Evolutionary conservation across 2,329 filamentous ascomycete species (phyloP), one percentile per base, ranked within the genome.

Genomic region (Penicillium sp.): DNA sequence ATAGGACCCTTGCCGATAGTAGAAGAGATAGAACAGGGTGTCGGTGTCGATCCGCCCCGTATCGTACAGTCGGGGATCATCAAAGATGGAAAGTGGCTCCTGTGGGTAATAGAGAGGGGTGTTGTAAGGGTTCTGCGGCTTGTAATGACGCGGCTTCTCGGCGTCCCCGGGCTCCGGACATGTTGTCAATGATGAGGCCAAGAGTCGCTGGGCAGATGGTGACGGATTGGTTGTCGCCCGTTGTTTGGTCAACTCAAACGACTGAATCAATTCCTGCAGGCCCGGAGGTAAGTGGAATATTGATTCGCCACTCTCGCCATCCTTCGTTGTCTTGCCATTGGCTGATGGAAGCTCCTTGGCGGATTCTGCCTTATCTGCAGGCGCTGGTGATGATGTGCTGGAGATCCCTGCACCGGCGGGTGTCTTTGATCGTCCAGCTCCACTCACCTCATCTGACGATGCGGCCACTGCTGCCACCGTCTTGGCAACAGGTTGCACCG

Each of bases 11-110:
- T 98, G 93, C 55, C 91, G 88, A 74, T 98, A 98, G 75, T 98
- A 98, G 70, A 98, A 98, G 31, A 95, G 86, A 70, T 98, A 98
- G 70, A 98, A 98, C 7, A 98, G 76, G 19, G 91, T 95, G 62
- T 98, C 93, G 0, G 90, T 89, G 59, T 98, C 93, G 45, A 98
- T 91, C 42, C 87, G 80, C 17, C 80, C 69, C 3, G 68, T 72
- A 31, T 72, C 79, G 68, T 96, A 98, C 46, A 98, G 70, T 32
- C 86, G 77, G 21, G 88, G 86, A 65, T 98, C 89, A 56, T 96
- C 89, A 55, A 97, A 91, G 50, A 97, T 88, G 2, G 85, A 73
- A 28, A 96, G 75, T n/a, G 90, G 86, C 61, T 96, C 89, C 60
- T 94, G 88, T 5, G 93, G 93, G 65, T 94, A 98, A 53, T 93